Evolutionary conservation across 1,284 basidiomycete genomes (phyloP).

Genomic region (Apiotrichum gamsii): DNA sequence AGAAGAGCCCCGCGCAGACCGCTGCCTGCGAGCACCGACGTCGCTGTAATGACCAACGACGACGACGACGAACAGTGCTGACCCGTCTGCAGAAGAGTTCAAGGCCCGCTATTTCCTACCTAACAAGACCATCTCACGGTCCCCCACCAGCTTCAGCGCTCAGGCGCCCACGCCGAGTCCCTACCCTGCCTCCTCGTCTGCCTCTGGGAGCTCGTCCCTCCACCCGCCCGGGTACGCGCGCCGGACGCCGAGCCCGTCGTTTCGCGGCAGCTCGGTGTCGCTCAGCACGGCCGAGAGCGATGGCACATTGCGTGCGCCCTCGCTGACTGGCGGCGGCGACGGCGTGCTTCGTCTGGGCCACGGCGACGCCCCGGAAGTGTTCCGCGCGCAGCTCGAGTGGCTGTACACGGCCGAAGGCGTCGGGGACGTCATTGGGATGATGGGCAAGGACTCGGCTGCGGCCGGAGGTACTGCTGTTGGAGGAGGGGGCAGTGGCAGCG

Average conservation of each 20-base stretch:
- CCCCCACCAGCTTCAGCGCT: slow-evolving; percentile 32
- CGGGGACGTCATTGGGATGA: slow-evolving; percentile 80
- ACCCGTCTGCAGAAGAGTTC: slow-evolving; percentile 52
- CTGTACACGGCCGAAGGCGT: slow-evolving; percentile 54
- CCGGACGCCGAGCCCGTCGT: slow-evolving; percentile 9
- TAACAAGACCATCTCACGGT: slow-evolving; percentile 29
- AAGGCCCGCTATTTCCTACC: slow-evolving; percentile 67
- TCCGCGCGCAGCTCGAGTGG: slow-evolving; percentile 73
- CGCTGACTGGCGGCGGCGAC: slow-evolving; percentile 10
- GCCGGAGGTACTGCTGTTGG: too few relatives aligned
- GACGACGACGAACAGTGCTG: not conserved
- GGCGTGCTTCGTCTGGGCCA: slow-evolving; percentile 55
- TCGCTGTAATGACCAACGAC: not conserved
- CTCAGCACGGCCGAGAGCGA: slow-evolving; percentile 22
- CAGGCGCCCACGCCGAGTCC: slow-evolving; percentile 5
- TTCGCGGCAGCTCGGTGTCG: slow-evolving; percentile 18
- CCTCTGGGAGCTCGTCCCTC: slow-evolving; percentile 10
- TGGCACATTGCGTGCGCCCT: slow-evolving; percentile 26
- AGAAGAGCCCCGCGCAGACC: too few relatives aligned
- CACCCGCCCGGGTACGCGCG: slow-evolving; percentile 7
- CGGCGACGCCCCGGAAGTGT: slow-evolving; percentile 65
- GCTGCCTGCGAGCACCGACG: too few relatives aligned
- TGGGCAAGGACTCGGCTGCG: slow-evolving; percentile 52
- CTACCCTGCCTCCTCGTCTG: slow-evolving; percentile 8
- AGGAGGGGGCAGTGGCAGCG: too few relatives aligned